phyloP scores from a whole-genome alignment of 805 yeast genomes.

The Candida corydali region DNA sequence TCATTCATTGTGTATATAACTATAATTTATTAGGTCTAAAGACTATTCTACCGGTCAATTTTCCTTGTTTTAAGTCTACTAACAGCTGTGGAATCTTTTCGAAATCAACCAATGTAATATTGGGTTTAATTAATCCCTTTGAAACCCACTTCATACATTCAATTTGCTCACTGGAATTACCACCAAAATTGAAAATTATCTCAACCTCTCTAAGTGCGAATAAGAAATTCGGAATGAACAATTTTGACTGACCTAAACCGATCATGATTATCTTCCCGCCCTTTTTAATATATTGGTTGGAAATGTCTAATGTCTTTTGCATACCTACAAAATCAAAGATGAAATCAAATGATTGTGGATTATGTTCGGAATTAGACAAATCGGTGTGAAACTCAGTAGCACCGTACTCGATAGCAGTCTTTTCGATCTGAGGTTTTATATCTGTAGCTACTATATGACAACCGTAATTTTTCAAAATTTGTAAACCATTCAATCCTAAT shows the following conservation, averaged over 20 bases:
- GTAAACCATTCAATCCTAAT: slow-evolving; percentile 41
- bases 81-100: slow-evolving; percentile 33
- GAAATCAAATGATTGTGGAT: slow-evolving; percentile 32
- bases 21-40: slow-evolving; percentile 21
- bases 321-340: slow-evolving; percentile 38
- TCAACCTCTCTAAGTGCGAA: slow-evolving; percentile 40
- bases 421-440: slow-evolving; percentile 21
- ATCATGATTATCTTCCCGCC: slow-evolving; percentile 39
- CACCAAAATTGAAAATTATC: slow-evolving; percentile 40
- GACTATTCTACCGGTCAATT: slow-evolving; percentile 41
- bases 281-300: slow-evolving; percentile 26
- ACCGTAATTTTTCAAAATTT: slow-evolving; percentile 29
- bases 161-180: slow-evolving; percentile 38
- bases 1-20: too few species aligned
- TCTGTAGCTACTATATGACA: slow-evolving; percentile 33
- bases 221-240: slow-evolving; percentile 27
- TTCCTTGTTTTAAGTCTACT: slow-evolving; percentile 31
- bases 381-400: slow-evolving; percentile 40
- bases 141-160: slow-evolving; percentile 42
- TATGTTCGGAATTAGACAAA: slow-evolving; percentile 20
- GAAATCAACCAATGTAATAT: slow-evolving; percentile 25
- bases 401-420: slow-evolving; percentile 29
- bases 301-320: slow-evolving; percentile 24
- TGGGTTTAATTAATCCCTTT: slow-evolving; percentile 36
- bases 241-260: slow-evolving; percentile 37